phyloP scores from a whole-genome alignment of 2,329 filamentous ascomycete species.

The Fusarium austroafricanum region DNA sequence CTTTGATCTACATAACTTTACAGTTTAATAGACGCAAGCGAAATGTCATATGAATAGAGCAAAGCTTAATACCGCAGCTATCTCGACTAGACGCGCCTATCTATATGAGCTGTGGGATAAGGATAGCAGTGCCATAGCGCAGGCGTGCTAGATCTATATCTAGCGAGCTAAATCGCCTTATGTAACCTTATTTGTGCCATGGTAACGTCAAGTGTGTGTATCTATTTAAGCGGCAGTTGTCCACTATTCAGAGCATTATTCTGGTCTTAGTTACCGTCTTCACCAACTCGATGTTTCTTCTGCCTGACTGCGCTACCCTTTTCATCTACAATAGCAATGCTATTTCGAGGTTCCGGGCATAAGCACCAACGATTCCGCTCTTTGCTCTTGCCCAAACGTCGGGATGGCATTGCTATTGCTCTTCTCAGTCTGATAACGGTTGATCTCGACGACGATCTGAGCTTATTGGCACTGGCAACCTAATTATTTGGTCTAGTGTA shows the following conservation, averaged over 20 bases:
- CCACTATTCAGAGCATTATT: background rate
- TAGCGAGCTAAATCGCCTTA: background rate
- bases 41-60: background rate
- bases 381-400: background rate
- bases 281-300: too few relatives aligned
- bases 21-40: background rate
- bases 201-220: background rate
- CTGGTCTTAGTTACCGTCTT: too few relatives aligned
- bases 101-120: background rate
- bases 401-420: background rate
- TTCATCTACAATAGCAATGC: background rate
- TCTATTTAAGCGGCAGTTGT: background rate
- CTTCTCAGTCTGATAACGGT: too few relatives aligned
- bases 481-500: background rate
- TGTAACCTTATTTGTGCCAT: background rate
- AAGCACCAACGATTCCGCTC: background rate
- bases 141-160: background rate
- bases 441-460: background rate
- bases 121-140: too few relatives aligned
- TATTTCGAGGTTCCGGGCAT: background rate
- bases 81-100: slow-evolving; percentile 5
- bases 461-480: background rate
- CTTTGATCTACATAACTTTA: slow-evolving; percentile 2
- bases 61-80: background rate
- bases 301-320: background rate